phyloP scores from a whole-genome alignment of 2,329 filamentous ascomycete genomes.

The Calonectria pseudoreteaudii region DNA sequence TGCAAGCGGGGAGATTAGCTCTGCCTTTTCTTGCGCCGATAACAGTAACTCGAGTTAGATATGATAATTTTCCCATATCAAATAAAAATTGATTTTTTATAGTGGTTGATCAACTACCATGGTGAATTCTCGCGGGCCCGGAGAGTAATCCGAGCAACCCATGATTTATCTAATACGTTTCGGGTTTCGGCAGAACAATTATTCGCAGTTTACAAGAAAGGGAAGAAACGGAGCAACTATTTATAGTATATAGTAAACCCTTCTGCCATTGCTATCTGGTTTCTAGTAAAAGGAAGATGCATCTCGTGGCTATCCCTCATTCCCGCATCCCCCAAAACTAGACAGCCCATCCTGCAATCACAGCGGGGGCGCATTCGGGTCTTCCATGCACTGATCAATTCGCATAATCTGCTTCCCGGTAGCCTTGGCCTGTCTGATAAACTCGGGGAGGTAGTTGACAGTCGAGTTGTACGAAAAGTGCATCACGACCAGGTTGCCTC shows the following conservation, averaged over 20 bases:
- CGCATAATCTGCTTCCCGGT: slow-evolving; percentile 75
- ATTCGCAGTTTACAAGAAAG: neutral
- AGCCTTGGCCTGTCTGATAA: slow-evolving; percentile 73
- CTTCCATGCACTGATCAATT: slow-evolving; percentile 74
- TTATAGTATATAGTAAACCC: neutral
- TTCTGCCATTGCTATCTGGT: neutral
- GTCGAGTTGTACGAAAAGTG: slow-evolving; percentile 76
- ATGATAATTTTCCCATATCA: neutral
- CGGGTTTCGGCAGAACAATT: neutral
- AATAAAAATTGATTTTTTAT: neutral
- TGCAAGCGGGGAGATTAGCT: slow-evolving; percentile 56
- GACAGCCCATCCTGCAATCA: slow-evolving; percentile 15
- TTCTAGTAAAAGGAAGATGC: neutral
- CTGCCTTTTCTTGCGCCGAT: slow-evolving; percentile 61
- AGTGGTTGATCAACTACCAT: neutral
- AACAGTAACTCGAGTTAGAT: slow-evolving; percentile 43
- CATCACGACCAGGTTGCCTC: slow-evolving; percentile 74
- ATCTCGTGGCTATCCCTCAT: neutral
- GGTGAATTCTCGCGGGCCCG: accelerated
- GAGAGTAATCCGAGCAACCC: accelerated
- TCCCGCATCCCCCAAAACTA: neutral
- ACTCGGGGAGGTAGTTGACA: slow-evolving; percentile 71
- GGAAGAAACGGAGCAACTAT: neutral
- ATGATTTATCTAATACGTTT: neutral
- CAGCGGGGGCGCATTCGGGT: slow-evolving; percentile 65